A percentile compares a stretch with the other conserved stretches of the same genome.
Evolutionary conservation across 2,329 filamentous ascomycete genomes (phyloP).

Genomic region (Dothiorella sarmentorum): DNA sequence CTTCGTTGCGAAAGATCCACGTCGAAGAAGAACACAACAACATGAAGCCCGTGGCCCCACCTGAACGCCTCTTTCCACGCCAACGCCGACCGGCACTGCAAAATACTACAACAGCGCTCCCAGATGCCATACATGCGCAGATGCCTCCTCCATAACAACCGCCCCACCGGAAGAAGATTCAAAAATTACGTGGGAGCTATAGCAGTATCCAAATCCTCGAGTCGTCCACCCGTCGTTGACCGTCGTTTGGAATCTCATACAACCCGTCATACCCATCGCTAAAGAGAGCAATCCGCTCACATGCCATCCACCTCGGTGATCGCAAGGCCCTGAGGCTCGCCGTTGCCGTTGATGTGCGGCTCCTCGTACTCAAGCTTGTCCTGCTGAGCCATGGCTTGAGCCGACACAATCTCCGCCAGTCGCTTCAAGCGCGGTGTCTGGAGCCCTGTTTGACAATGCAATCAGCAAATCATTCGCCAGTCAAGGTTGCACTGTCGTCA

Average conservation of each 20-base stretch:
- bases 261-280: neutral
- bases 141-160: constrained; percentile 7
- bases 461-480: too few relatives aligned
- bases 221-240: constrained; percentile 2
- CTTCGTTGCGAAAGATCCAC: neutral
- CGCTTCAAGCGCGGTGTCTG: constrained; percentile 95
- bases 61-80: constrained; percentile 6
- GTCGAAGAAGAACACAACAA: neutral
- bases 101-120: constrained; percentile 17
- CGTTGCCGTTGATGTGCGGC: constrained; percentile 27
- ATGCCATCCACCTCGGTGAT: constrained; percentile 50
- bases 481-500: too few relatives aligned
- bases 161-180: constrained; percentile 2
- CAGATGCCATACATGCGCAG: constrained; percentile 15
- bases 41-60: too few relatives aligned
- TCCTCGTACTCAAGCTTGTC: constrained; percentile 66
- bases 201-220: constrained; percentile 10
- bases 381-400: constrained; percentile 93
- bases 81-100: neutral
- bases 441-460: constrained; percentile 62
- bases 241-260: constrained; percentile 1
- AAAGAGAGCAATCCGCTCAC: neutral
- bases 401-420: constrained; percentile 95
- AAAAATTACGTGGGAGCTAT: constrained; percentile 16
- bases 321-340: constrained; percentile 46